These are phyloP conservation scores for Mycoemilia scoparia DNA, from an alignment of 192 early-diverging fungal species.

Conservation along the genomic window DNA sequence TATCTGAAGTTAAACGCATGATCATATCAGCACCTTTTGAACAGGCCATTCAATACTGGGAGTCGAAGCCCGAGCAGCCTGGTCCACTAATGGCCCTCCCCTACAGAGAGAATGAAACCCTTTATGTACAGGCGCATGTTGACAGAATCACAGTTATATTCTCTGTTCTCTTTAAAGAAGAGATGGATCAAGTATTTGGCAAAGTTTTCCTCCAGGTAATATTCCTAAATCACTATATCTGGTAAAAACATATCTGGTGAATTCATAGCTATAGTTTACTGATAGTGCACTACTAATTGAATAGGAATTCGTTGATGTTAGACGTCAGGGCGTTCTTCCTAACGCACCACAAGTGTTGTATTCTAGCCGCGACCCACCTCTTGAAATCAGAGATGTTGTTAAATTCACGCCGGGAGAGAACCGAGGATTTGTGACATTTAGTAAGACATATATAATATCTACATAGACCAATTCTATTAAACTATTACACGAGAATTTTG, in stretches of 20 bases:
- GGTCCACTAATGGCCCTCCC: constrained; percentile 75
- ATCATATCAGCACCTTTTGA: constrained; percentile 86
- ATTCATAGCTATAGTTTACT: background rate
- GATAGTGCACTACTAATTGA: too few species aligned
- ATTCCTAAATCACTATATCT: too few species aligned
- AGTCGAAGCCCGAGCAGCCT: constrained; percentile 51
- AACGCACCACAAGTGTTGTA: constrained; percentile 96
- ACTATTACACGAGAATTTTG: background rate
- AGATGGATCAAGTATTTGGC: constrained; percentile 88
- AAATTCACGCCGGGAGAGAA: constrained; percentile 60
- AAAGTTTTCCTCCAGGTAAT: constrained; percentile 95
- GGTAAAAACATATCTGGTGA: too few species aligned
- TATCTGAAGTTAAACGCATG: constrained; percentile 86
- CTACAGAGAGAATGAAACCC: constrained; percentile 87
- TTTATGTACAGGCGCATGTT: constrained; percentile 73
- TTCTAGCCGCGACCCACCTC: constrained; percentile 75
- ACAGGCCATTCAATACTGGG: constrained; percentile 67
- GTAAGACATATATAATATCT: constrained; percentile 30
- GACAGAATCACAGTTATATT: constrained; percentile 98
- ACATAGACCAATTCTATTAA: background rate
- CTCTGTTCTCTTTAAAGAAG: constrained; percentile 91
- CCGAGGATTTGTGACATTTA: constrained; percentile 90
- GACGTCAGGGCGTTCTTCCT: constrained; percentile 69
- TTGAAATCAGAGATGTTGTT: constrained; percentile 72
- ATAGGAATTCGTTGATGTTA: constrained; percentile 99